Percentiles rank a stretch among this genome's conserved stretches.
phyloP scores from a whole-genome alignment of 805 yeast species.

The Osmozyma mogii region DNA sequence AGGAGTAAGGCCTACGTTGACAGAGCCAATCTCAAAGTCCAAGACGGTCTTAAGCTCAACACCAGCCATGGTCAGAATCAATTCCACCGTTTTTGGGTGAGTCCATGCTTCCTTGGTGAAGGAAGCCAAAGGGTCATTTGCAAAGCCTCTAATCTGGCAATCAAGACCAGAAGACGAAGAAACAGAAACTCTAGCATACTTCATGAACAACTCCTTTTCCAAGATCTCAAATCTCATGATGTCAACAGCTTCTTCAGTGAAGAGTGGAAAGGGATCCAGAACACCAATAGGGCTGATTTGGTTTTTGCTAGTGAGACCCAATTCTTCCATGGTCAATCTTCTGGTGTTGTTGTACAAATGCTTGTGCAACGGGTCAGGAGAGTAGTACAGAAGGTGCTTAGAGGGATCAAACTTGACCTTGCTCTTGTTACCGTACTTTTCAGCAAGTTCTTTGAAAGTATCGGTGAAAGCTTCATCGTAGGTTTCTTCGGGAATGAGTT shows the following conservation, averaged over 20 bases:
- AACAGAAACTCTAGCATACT: slow-evolving; percentile 36
- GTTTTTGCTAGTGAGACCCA: slow-evolving; percentile 36
- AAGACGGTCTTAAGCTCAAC: slow-evolving; percentile 46
- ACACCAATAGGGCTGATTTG: slow-evolving; percentile 52
- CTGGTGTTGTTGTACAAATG: slow-evolving; percentile 29
- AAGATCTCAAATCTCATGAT: slow-evolving; percentile 52
- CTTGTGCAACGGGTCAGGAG: slow-evolving; percentile 25
- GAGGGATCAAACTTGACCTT: slow-evolving; percentile 26
- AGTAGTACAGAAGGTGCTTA: slow-evolving; percentile 24
- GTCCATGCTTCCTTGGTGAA: slow-evolving; percentile 52
- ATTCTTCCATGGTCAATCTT: slow-evolving; percentile 39
- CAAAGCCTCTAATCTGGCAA: slow-evolving; percentile 44
- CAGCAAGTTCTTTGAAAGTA: slow-evolving; percentile 5
- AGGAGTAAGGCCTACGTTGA: slow-evolving; percentile 42
- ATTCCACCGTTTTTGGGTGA: slow-evolving; percentile 47
- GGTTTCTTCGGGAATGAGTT: slow-evolving; percentile 21
- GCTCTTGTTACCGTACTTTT: slow-evolving; percentile 2
- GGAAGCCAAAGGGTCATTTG: slow-evolving; percentile 22
- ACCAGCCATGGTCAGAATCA: slow-evolving; percentile 51
- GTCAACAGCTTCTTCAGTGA: slow-evolving; percentile 51
- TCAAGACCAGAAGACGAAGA: slow-evolving; percentile 44
- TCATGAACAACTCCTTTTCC: slow-evolving; percentile 36
- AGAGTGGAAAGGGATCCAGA: slow-evolving; percentile 52
- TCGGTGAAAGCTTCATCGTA: slow-evolving; percentile 16
- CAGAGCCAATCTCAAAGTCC: slow-evolving; percentile 52